Conservation (phyloP, 75 land plant species). For the Picea glauca region DNA sequence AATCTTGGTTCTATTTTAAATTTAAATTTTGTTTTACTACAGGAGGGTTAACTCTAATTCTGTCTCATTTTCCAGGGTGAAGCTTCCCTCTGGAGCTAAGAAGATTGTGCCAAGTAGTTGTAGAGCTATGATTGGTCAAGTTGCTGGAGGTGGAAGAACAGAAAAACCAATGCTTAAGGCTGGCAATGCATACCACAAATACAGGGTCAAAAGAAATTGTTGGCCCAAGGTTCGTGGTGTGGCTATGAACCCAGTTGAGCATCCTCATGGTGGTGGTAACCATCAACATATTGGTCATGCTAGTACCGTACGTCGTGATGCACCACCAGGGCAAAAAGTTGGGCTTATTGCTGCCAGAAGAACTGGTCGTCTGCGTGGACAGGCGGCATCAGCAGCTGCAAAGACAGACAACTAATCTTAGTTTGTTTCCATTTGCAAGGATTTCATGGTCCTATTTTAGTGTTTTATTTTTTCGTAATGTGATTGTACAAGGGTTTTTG, state of each 20-base stretch:
- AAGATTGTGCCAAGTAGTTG: constrained; percentile 52
- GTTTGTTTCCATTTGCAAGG: background rate
- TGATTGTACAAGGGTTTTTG: no score
- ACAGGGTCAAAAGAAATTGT: constrained; percentile 47
- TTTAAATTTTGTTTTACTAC: no score
- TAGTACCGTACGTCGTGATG: constrained; percentile 48
- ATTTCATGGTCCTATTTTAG: no score
- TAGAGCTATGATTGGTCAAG: constrained; percentile 55
- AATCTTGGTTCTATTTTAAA: no score
- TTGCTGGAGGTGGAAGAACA: constrained; percentile 54
- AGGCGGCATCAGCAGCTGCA: constrained; percentile 58
- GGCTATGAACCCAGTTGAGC: constrained; percentile 61
- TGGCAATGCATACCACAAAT: constrained; percentile 50
- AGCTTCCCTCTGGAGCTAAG: constrained; percentile 59
- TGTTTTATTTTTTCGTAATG: no score
- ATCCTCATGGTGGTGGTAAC: constrained; percentile 65
- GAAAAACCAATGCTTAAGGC: constrained; percentile 59
- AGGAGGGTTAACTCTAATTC: no score
- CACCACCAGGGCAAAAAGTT: constrained; percentile 65
- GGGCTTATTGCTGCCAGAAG: constrained; percentile 72
- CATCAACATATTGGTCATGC: constrained; percentile 65
- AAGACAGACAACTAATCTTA: constrained; percentile 28
- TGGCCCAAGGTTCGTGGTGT: constrained; percentile 66
- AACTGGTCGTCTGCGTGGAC: constrained; percentile 64
- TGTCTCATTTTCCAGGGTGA: constrained; percentile 21